These are phyloP conservation scores for Umbelopsis ramanniana DNA, from an alignment of 192 early-diverging fungal species.

Conservation along the genomic window DNA sequence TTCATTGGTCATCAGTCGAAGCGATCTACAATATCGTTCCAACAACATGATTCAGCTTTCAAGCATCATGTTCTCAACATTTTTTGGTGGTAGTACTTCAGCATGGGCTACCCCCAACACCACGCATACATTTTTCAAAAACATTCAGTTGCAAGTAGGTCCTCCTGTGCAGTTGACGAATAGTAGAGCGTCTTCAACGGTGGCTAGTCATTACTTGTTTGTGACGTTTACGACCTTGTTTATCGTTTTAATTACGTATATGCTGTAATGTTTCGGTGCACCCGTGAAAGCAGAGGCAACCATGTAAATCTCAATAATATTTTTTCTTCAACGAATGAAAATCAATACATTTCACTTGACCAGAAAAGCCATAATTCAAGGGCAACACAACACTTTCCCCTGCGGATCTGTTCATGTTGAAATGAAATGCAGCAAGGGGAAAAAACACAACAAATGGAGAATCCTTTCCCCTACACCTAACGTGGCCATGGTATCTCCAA, in stretches of 20 bases:
- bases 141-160: constrained; percentile 49
- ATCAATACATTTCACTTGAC: too few relatives aligned
- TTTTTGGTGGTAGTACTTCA: constrained; percentile 52
- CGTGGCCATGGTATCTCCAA: too few relatives aligned
- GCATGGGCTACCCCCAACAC: constrained; percentile 43
- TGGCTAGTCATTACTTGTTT: not conserved
- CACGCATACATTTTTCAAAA: constrained; percentile 49
- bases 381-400: too few relatives aligned
- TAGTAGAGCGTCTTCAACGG: not conserved
- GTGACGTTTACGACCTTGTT: not conserved
- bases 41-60: constrained; percentile 48
- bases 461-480: not conserved
- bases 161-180: constrained; percentile 30
- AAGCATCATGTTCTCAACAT: constrained; percentile 54
- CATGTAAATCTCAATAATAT: too few relatives aligned
- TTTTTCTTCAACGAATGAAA: too few relatives aligned
- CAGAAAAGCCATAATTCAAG: too few relatives aligned
- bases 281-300: too few relatives aligned
- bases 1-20: constrained; percentile 33
- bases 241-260: not conserved
- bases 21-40: constrained; percentile 44
- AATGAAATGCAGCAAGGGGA: not conserved
- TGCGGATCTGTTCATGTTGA: too few relatives aligned
- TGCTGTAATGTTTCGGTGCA: too few relatives aligned
- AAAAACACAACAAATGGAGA: not conserved